Conservation (phyloP, 306 rosid genomes). For the Albizia julibrissin region DNA sequence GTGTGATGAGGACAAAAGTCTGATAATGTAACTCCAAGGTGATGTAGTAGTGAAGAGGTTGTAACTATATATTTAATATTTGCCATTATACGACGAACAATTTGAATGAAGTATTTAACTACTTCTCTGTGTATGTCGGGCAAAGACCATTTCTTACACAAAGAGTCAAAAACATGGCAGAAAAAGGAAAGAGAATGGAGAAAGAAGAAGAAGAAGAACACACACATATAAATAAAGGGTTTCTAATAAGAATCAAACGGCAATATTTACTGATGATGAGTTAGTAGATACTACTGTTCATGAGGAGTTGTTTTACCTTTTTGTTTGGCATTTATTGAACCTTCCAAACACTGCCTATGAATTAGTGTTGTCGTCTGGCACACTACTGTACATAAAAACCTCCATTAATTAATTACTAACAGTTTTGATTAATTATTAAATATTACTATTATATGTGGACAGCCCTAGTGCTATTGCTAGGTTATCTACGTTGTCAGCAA, state of each 20-base stretch:
- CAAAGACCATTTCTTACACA: conserved; percentile 37
- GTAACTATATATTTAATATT: conserved; percentile 18
- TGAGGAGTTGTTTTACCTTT: background rate
- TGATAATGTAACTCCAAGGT: background rate
- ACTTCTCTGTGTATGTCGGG: conserved; percentile 44
- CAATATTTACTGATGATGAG: conserved; percentile 35
- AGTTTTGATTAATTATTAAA: conserved; percentile 17
- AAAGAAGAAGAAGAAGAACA: background rate
- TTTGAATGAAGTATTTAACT: conserved; percentile 38
- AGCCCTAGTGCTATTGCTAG: background rate
- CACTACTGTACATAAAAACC: conserved; percentile 22
- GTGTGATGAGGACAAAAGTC: background rate
- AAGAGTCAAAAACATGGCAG: conserved; percentile 35
- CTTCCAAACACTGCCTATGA: conserved; percentile 53
- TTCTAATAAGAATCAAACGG: conserved; percentile 14
- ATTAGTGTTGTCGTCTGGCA: conserved; percentile 35
- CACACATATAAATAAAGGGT: background rate
- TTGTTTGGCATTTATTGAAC: conserved; percentile 48
- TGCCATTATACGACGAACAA: conserved; percentile 38
- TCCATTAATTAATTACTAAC: conserved; percentile 22
- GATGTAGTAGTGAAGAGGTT: background rate
- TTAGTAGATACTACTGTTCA: background rate
- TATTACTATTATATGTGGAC: background rate
- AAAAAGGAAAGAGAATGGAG: conserved; percentile 1
- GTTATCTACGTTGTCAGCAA: background rate